Conservation (phyloP, 129 eudicot species). For the Smallanthus sonchifolius region DNA sequence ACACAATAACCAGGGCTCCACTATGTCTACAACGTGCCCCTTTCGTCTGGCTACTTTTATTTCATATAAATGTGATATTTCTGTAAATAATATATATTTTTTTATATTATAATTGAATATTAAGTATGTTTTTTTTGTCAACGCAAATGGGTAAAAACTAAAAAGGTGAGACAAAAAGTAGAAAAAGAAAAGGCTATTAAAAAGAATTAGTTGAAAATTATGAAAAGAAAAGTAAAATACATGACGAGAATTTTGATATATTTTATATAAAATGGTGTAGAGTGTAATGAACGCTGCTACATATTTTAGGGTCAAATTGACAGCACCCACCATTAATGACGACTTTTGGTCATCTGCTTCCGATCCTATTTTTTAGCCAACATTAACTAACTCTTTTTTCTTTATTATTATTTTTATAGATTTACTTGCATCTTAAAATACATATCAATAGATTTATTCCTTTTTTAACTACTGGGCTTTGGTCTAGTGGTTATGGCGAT, state of each 20-base stretch:
- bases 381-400: slow-evolving; percentile 15
- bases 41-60: not conserved
- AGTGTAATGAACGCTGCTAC: slow-evolving; percentile 25
- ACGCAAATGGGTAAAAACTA: not conserved
- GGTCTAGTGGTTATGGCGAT: no score
- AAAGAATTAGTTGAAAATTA: not conserved
- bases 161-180: not conserved
- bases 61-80: not conserved
- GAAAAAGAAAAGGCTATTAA: not conserved
- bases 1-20: slow-evolving; percentile 19
- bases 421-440: not conserved
- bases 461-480: no score
- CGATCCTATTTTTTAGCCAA: slow-evolving; percentile 34
- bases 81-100: not conserved
- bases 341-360: slow-evolving; percentile 30
- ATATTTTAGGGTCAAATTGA: slow-evolving; percentile 24
- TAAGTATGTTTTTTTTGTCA: not conserved
- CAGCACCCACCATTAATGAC: slow-evolving; percentile 34
- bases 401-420: not conserved
- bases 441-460: no score
- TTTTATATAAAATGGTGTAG: slow-evolving; percentile 1
- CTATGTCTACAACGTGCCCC: slow-evolving; percentile 19
- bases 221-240: not conserved
- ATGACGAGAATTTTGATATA: not conserved
- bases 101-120: not conserved